Percentiles rank a stretch among this genome's conserved stretches.
Conservation (phyloP, 805 yeast genomes). For the Sporopachydermia lactativora region DNA sequence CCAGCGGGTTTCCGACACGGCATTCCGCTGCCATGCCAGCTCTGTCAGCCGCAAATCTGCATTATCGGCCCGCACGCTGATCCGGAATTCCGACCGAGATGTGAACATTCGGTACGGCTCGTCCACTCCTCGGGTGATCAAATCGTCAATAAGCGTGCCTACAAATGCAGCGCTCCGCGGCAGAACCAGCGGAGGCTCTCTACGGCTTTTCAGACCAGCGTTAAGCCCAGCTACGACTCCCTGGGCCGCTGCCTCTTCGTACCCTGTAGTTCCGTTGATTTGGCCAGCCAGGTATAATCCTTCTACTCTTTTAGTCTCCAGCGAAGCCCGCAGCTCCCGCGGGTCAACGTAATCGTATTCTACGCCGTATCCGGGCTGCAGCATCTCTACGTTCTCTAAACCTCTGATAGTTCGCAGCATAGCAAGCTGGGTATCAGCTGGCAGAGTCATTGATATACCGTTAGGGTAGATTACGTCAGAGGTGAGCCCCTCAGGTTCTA, state of each 20-base stretch:
- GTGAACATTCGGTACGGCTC: constrained; percentile 99
- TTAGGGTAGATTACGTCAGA: constrained; percentile 87
- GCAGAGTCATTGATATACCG: constrained; percentile 94
- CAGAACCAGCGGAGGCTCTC: constrained; percentile 33
- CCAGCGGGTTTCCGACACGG: constrained; percentile 50
- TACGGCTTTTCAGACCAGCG: constrained; percentile 51
- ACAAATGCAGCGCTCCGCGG: constrained; percentile 75
- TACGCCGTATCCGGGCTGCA: constrained; percentile 98
- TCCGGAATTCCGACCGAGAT: constrained; percentile 85
- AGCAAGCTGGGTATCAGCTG: constrained; percentile 73
- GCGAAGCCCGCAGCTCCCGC: constrained; percentile 57
- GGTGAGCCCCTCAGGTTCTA: constrained; percentile 91
- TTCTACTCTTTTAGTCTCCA: constrained; percentile 67
- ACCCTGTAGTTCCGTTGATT: constrained; percentile 97
- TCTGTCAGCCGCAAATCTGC: constrained; percentile 79
- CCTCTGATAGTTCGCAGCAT: constrained; percentile 76
- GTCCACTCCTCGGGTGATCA: constrained; percentile 87
- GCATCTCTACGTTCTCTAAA: constrained; percentile 71
- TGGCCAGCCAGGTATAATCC: constrained; percentile 92
- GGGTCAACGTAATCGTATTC: constrained; percentile 97
- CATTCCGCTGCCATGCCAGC: constrained; percentile 51
- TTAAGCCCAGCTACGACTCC: constrained; percentile 93
- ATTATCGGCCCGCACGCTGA: constrained; percentile 84
- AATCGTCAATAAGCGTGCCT: constrained; percentile 88
- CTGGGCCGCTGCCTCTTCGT: constrained; percentile 97